These are phyloP conservation scores for Juncus inflexus DNA, from an alignment of 176 grass and related monocot species.

Conservation along the genomic window DNA sequence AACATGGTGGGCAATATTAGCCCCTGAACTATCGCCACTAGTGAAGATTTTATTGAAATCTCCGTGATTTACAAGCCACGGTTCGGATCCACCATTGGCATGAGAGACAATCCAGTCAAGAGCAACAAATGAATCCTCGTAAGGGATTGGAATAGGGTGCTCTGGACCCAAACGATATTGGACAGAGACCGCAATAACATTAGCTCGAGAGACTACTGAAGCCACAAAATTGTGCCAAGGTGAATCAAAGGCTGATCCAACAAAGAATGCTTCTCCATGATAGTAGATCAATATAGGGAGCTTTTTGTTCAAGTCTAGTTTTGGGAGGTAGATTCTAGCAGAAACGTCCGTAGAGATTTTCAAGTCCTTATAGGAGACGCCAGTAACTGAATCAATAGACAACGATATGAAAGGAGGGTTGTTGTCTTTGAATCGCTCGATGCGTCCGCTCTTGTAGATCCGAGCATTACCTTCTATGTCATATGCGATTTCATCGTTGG, in stretches of 20 bases:
- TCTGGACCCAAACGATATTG: constrained; percentile 60
- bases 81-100: constrained; percentile 20
- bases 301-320: constrained; percentile 6
- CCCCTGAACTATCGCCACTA: constrained; percentile 69
- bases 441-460: constrained; percentile 49
- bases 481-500: constrained; percentile 19
- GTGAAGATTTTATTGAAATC: constrained; percentile 54
- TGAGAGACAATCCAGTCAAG: constrained; percentile 63
- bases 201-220: constrained; percentile 35
- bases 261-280: constrained; percentile 59
- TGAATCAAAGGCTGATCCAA: constrained; percentile 56
- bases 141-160: constrained; percentile 37
- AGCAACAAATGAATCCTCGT: constrained; percentile 48
- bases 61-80: constrained; percentile 48
- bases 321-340: constrained; percentile 51
- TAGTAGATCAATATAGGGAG: constrained; percentile 48
- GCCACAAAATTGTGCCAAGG: constrained; percentile 35
- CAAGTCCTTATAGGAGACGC: constrained; percentile 45
- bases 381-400: constrained; percentile 33
- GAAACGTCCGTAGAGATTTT: constrained; percentile 19
- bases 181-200: constrained; percentile 49
- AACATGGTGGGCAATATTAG: constrained; percentile 63
- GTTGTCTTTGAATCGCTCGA: constrained; percentile 42
- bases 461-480: neutral
- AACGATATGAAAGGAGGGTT: constrained; percentile 32